phyloP scores from a whole-genome alignment of 345 rosid genomes.

The Acer yangbiense region DNA sequence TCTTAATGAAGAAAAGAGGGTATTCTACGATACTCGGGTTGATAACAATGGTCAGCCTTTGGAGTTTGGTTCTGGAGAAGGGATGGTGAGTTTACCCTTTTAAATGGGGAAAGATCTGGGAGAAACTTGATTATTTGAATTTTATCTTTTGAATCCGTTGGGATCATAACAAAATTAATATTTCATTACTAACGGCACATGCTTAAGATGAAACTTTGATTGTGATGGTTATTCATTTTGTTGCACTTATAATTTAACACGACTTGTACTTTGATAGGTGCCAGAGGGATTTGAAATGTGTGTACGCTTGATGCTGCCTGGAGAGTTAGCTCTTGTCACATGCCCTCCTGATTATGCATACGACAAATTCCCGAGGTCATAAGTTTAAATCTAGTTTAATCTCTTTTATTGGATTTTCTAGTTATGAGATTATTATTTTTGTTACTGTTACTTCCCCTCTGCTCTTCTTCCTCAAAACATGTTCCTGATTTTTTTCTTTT shows the following conservation, averaged over 20 bases:
- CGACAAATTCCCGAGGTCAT: conserved; percentile 84
- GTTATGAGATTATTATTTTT: background rate
- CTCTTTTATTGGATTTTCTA: background rate
- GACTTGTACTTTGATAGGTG: conserved; percentile 46
- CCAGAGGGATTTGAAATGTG: conserved; percentile 99
- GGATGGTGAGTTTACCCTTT: conserved; percentile 59
- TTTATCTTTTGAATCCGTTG: background rate
- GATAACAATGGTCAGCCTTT: conserved; percentile 80
- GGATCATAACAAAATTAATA: background rate
- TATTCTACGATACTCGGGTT: conserved; percentile 74
- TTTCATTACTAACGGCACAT: background rate
- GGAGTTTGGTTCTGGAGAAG: conserved; percentile 97
- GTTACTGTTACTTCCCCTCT: background rate
- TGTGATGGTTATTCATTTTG: background rate
- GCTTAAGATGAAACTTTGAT: conserved; percentile 1
- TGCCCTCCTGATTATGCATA: conserved; percentile 98
- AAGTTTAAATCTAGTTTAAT: conserved; percentile 16
- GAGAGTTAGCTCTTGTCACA: conserved; percentile 86
- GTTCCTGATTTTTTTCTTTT: conserved; percentile 16
- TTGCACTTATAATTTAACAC: background rate
- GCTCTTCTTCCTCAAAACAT: background rate
- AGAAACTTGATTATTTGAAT: background rate
- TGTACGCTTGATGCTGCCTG: conserved; percentile 94
- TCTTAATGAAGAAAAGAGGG: conserved; percentile 71
- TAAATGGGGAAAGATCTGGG: conserved; percentile 8